Conservation (phyloP, 2,329 filamentous ascomycete genomes). For the Penicillium oxalicum region DNA sequence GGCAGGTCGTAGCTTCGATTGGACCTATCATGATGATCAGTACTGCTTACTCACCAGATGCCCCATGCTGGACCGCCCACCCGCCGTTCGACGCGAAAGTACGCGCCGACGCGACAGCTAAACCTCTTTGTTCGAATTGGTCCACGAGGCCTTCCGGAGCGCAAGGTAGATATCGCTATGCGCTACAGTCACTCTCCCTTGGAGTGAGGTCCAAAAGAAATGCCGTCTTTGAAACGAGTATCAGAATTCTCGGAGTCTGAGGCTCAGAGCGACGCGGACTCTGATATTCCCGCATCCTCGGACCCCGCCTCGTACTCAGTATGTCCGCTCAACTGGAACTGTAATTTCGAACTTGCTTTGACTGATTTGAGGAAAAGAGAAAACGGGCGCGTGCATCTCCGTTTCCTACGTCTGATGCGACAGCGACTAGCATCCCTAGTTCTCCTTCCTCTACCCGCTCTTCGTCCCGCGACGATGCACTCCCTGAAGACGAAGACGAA, state of each 20-base stretch:
- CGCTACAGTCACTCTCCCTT: not conserved
- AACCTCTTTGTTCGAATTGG: not conserved
- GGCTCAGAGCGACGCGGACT: slow-evolving; percentile 24
- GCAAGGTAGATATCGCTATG: not conserved
- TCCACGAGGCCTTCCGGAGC: not conserved
- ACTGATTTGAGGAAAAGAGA: slow-evolving; percentile 21
- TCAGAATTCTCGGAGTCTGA: slow-evolving; percentile 28
- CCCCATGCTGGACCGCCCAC: not conserved
- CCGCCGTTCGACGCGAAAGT: slow-evolving; percentile 9
- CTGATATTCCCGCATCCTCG: slow-evolving; percentile 23
- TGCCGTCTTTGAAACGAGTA: slow-evolving; percentile 41
- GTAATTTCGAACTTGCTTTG: not conserved
- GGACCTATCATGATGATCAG: not conserved
- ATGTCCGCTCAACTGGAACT: slow-evolving; percentile 13
- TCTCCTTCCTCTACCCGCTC: slow-evolving; percentile 13
- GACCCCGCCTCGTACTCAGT: slow-evolving; percentile 28
- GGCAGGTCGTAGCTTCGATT: no score
- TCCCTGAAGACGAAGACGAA: slow-evolving; percentile 29
- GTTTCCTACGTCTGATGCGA: slow-evolving; percentile 21
- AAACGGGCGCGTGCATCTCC: slow-evolving; percentile 40
- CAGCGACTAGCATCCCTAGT: slow-evolving; percentile 5
- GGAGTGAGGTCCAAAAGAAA: slow-evolving; percentile 15
- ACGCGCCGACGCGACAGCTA: slow-evolving; percentile 9
- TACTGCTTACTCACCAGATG: slow-evolving; percentile 3
- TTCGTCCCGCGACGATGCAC: slow-evolving; percentile 16